Base-by-base conservation (phyloP, 495 filamentous ascomycete genomes). In the Xylaria venustula region DNA sequence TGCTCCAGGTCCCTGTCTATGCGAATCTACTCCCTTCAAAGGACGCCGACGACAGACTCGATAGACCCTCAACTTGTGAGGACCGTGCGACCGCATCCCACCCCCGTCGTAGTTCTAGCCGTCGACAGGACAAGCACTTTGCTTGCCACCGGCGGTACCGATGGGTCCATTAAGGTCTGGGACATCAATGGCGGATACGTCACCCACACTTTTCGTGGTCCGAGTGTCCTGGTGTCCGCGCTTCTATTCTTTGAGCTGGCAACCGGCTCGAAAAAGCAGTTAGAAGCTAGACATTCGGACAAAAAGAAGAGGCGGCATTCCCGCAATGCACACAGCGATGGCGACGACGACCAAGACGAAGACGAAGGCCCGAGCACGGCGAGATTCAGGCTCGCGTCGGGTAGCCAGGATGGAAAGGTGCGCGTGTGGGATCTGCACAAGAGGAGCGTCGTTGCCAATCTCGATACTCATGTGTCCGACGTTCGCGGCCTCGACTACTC, bases 81-180 rank as follows among this genome's bases (percentile, higher is more conserved):
- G 62, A 92, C 90, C 7, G 70, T 96, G 41, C 96, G 96, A 73
- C 91, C 94, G n/a, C 95, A 97, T 70, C 81, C 85, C 2, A 87
- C 92, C 3, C 94, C 94, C 1, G 91, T 97, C 11, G 84, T 97
- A 8, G 90, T 93, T 3, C 81, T 90, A 15, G 85, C 89, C 15
- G 83, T 92, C 46, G 94, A 99, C 71, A 79, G 81, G 32, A 97
- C 92, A 2, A 88, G 93, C 66, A 97, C 93, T 14, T 77, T 99
- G 11, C 76, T 98, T 41, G 94, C 93, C 36, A 97, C 93, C 19
- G 94, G 94, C 54, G 90, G 86, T 23, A 90, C 94, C 7, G 94
- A 98, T 74, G 94, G 94, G 25, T 82, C 87, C 3, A 88, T 97
- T 62, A 99, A 99, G 73, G 88, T 99, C 53, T 98, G 91, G 92